A percentile compares a stretch with the other conserved stretches of the same genome.
Evolutionary conservation across 352 stramenopile species (phyloP).

Genomic region (Phytophthora quininea): DNA sequence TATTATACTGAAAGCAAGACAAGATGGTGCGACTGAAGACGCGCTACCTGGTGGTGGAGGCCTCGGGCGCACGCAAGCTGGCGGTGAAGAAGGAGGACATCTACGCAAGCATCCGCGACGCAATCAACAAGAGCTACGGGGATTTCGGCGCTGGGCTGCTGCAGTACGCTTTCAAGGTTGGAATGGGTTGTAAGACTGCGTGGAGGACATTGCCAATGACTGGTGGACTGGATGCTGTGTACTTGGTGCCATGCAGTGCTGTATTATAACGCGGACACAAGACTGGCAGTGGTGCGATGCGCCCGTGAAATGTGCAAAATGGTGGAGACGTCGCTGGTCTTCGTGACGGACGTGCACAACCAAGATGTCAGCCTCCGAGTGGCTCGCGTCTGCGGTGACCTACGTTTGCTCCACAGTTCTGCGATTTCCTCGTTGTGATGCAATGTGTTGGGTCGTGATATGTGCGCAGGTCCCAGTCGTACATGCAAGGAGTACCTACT

Average conservation of each 20-base stretch:
- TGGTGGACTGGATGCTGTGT: background rate
- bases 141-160: conserved; percentile 69
- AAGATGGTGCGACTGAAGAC: conserved; percentile 83
- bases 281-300: conserved; percentile 63
- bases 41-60: conserved; percentile 73
- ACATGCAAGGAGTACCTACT: conserved; percentile 59
- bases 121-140: conserved; percentile 68
- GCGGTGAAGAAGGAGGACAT: conserved; percentile 69
- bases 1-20: background rate
- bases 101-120: conserved; percentile 57
- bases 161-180: conserved; percentile 84
- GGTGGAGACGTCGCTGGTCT: conserved; percentile 76
- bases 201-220: background rate
- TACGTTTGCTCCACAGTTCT: background rate
- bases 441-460: conserved; percentile 2
- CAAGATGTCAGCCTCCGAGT: conserved; percentile 73
- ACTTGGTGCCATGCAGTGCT: conserved; percentile 45
- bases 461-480: conserved; percentile 52
- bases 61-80: conserved; percentile 50
- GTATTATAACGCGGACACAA: conserved; percentile 66
- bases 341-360: conserved; percentile 63
- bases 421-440: background rate
- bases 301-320: conserved; percentile 73
- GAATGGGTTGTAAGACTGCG: background rate
- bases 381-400: conserved; percentile 65